phyloP scores from a whole-genome alignment of 2,329 filamentous ascomycete genomes.

The Leptographium lundbergii region DNA sequence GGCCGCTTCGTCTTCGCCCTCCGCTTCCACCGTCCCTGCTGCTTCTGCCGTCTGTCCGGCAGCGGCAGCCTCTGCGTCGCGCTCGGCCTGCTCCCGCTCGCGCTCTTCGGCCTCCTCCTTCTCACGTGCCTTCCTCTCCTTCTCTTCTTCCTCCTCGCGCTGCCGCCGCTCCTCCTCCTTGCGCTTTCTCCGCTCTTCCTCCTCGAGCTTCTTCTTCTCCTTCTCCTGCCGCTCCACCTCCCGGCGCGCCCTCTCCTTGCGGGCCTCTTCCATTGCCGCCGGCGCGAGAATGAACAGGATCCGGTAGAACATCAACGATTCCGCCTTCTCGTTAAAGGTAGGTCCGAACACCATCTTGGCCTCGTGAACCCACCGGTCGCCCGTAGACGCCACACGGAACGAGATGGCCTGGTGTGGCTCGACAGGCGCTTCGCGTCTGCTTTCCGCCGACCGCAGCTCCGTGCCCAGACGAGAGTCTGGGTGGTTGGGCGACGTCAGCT shows the following conservation, averaged over 20 bases:
- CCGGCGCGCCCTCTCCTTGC: slow-evolving; percentile 49
- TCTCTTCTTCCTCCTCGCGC: slow-evolving; percentile 59
- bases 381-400: slow-evolving; percentile 61
- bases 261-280: slow-evolving; percentile 70
- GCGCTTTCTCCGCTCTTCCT: slow-evolving; percentile 42
- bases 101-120: slow-evolving; percentile 60
- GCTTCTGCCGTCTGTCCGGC: slow-evolving; percentile 18
- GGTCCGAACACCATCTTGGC: slow-evolving; percentile 72
- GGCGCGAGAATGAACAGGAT: slow-evolving; percentile 68
- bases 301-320: slow-evolving; percentile 48
- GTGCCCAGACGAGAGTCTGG: not conserved
- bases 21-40: slow-evolving; percentile 20
- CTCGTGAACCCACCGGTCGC: slow-evolving; percentile 78
- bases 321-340: slow-evolving; percentile 54
- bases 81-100: slow-evolving; percentile 43
- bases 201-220: slow-evolving; percentile 45
- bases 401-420: slow-evolving; percentile 64
- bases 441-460: not conserved
- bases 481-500: slow-evolving; percentile 31
- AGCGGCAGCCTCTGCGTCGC: slow-evolving; percentile 37
- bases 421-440: slow-evolving; percentile 13
- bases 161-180: slow-evolving; percentile 53
- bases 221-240: slow-evolving; percentile 35
- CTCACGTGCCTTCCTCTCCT: slow-evolving; percentile 53
- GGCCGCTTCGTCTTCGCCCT: slow-evolving; percentile 20